Percentiles rank a stretch among this genome's conserved stretches.
Conservation (phyloP, 768 basidiomycete species). For the Porphyrellus cyaneotinctus region DNA sequence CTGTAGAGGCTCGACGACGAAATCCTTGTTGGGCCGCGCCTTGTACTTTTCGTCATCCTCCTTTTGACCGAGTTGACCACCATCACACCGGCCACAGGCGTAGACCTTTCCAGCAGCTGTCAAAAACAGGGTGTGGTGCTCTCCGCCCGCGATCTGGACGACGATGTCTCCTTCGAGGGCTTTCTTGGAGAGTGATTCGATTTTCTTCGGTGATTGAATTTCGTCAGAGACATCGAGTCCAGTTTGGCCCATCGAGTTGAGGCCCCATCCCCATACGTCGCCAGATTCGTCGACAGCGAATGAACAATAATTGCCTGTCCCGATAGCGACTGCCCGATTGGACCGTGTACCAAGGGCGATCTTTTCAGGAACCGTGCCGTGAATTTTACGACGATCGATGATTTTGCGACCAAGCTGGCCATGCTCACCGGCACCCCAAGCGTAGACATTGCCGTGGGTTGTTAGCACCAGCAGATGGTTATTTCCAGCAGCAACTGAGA, state of each 20-base stretch:
- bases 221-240: slow-evolving; percentile 54
- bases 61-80: slow-evolving; percentile 72
- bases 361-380: slow-evolving; percentile 86
- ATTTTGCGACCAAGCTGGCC: slow-evolving; percentile 90
- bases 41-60: slow-evolving; percentile 67
- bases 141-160: slow-evolving; percentile 74
- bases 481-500: slow-evolving; percentile 72
- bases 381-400: slow-evolving; percentile 80
- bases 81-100: slow-evolving; percentile 81
- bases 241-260: slow-evolving; percentile 85
- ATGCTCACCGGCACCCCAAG: slow-evolving; percentile 90
- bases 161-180: slow-evolving; percentile 59
- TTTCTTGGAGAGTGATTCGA: slow-evolving; percentile 58
- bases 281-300: slow-evolving; percentile 86
- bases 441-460: slow-evolving; percentile 80
- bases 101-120: slow-evolving; percentile 80
- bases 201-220: slow-evolving; percentile 59
- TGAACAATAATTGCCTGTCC: slow-evolving; percentile 81
- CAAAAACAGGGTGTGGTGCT: slow-evolving; percentile 89
- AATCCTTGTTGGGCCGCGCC: slow-evolving; percentile 51
- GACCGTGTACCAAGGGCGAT: slow-evolving; percentile 68
- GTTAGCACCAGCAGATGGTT: slow-evolving; percentile 91
- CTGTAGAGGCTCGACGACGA: slow-evolving; percentile 60
- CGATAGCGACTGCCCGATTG: slow-evolving; percentile 64
- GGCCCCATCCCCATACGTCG: slow-evolving; percentile 92